Evolutionary conservation across 441 rosid genomes (phyloP).

Genomic region (Erodium chrysanthum): DNA sequence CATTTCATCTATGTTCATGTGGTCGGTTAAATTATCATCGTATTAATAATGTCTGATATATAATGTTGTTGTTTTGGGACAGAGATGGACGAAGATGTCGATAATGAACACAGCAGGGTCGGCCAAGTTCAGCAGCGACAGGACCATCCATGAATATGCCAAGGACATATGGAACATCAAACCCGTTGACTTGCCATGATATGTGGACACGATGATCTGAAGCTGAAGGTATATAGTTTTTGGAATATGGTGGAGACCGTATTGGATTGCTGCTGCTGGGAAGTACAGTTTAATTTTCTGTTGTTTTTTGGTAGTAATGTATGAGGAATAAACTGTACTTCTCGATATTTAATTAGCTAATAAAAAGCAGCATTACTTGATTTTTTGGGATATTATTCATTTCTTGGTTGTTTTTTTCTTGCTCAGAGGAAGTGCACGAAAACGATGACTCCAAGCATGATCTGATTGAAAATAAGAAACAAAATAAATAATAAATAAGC

Average conservation of each 20-base stretch:
- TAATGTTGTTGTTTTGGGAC: constrained; percentile 13
- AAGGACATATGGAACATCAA: constrained; percentile 71
- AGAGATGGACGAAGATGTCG: constrained; percentile 88
- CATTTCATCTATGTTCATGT: too few species aligned
- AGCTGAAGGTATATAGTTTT: too few species aligned
- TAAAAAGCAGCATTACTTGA: neutral
- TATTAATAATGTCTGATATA: too few species aligned
- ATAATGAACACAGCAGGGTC: constrained; percentile 87
- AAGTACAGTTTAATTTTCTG: too few species aligned
- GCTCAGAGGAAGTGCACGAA: too few species aligned
- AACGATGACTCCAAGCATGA: too few species aligned
- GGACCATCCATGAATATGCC: constrained; percentile 82
- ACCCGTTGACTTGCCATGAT: constrained; percentile 41
- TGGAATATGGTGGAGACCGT: too few species aligned
- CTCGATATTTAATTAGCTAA: neutral
- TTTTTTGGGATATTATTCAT: too few species aligned
- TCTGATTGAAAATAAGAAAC: too few species aligned
- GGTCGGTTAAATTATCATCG: too few species aligned
- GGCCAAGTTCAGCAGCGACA: constrained; percentile 87
- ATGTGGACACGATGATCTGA: too few species aligned
- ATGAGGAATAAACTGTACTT: neutral
- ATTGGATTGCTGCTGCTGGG: neutral
- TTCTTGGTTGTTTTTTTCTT: neutral
- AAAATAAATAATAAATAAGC: too few species aligned
- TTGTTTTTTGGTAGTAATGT: neutral